Percentiles rank a stretch among this genome's conserved stretches.
phyloP scores from a whole-genome alignment of 2,329 filamentous ascomycete genomes.

The Fusarium mundagurra region DNA sequence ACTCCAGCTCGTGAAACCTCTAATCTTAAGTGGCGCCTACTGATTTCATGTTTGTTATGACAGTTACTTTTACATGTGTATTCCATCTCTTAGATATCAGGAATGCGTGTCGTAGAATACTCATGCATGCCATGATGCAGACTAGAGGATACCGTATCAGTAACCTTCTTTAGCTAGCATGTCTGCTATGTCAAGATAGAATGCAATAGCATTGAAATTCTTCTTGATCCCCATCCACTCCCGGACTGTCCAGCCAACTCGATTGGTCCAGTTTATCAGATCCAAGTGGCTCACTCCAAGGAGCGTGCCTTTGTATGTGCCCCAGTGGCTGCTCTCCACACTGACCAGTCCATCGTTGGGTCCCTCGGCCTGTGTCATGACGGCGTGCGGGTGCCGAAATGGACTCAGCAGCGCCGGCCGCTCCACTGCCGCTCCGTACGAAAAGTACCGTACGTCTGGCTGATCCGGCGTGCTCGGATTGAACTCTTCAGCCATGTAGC shows the following conservation, averaged over 20 bases:
- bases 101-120: not conserved
- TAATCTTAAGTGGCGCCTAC: not conserved
- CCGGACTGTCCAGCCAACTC: slow-evolving; percentile 64
- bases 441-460: slow-evolving; percentile 66
- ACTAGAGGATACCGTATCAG: slow-evolving; percentile 34
- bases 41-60: not conserved
- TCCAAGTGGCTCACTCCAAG: slow-evolving; percentile 71
- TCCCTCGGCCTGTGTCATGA: slow-evolving; percentile 64
- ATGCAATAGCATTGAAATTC: slow-evolving; percentile 74
- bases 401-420: slow-evolving; percentile 69
- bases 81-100: not conserved
- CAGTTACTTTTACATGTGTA: not conserved
- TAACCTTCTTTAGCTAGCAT: slow-evolving; percentile 76
- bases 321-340: slow-evolving; percentile 70
- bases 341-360: slow-evolving; percentile 76
- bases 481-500: slow-evolving; percentile 68
- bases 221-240: slow-evolving; percentile 62
- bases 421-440: slow-evolving; percentile 65
- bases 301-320: slow-evolving; percentile 71
- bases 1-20: not conserved
- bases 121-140: not conserved
- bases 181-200: slow-evolving; percentile 73
- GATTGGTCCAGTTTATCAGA: slow-evolving; percentile 75
- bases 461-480: slow-evolving; percentile 67
- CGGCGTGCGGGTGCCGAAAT: slow-evolving; percentile 62